Base-by-base conservation (phyloP, 129 eudicot species). In the Pseudognaphalium luteoalbum region DNA sequence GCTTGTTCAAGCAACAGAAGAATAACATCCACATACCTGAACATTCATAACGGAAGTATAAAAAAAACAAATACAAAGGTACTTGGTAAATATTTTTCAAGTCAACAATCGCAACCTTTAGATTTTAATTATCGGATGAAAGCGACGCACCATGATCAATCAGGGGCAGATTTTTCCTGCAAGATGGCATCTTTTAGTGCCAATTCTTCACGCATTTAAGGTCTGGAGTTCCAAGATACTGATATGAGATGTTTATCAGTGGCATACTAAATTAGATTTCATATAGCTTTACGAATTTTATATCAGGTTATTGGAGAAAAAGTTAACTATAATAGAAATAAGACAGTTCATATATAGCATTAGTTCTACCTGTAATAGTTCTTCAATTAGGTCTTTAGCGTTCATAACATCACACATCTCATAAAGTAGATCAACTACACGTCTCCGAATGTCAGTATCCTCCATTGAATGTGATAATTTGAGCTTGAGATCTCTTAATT, bases 1-100 rank as follows among this genome's bases (percentile, higher is more conserved):
- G 37, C 17, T 60, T 3, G 3, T 7, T 61, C 96, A 73, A 90
- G 86, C 88, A 88, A 59, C 86, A 90, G 96, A 73, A 93, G 97
- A 75, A 88, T 85, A 66, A 88, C 97, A 84, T 90, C 98, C 78
- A 93, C 96, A 83, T 93, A 93, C 98, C 97, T 90, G 89, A 80
- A 85, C 17, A 62, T 29, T 29, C 37, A 63, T 35, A 39, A 35
- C 1, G 39, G 6, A 73, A 9, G 20, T 21, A 37, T 25, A 11
- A 5, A 35, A 17, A 73, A 73, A n/a, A 54, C 17, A 22, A 51
- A 29, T 17, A 15, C 0, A 20, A 41, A 41, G 47, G 47, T 41
- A 41, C 12, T 8, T 12, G 47, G 47, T 58, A 72, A 19, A 73
- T 37, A 76, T 12, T 10, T 16, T 33, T 34, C 52, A 52, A 73